phyloP scores from a whole-genome alignment of 108 stramenopile genomes.

The Fragilariopsis cylindrus region DNA sequence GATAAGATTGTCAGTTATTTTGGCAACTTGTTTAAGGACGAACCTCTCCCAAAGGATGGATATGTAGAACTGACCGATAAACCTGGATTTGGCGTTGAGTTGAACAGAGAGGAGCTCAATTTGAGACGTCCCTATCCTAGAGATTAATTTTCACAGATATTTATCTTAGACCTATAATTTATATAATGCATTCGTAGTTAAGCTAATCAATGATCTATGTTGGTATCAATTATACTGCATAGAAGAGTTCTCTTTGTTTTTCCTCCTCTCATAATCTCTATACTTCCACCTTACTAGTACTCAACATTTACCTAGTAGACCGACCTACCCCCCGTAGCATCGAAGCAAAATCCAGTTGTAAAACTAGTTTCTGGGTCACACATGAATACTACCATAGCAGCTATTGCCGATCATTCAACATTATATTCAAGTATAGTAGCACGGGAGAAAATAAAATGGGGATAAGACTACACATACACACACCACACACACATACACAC shows the following conservation, averaged over 20 bases:
- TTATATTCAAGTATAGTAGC: not conserved
- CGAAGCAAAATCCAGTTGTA: conserved; percentile 65
- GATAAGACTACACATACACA: not conserved
- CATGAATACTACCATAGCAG: conserved; percentile 51
- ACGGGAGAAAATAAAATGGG: not conserved
- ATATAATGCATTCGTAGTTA: no score
- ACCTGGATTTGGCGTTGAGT: conserved; percentile 70
- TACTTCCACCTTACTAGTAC: no score
- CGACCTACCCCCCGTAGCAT: conserved; percentile 60
- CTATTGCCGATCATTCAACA: conserved; percentile 24
- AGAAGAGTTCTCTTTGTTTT: no score
- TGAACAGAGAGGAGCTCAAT: conserved; percentile 40
- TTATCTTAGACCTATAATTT: no score
- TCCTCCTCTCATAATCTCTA: no score
- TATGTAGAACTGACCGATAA: conserved; percentile 53
- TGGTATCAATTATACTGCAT: no score
- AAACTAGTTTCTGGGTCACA: conserved; percentile 54
- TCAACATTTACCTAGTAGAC: conserved; percentile 31
- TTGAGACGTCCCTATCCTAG: conserved; percentile 26
- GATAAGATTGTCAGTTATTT: conserved; percentile 62
- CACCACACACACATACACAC: not conserved
- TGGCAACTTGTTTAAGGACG: conserved; percentile 59
- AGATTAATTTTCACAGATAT: conserved; percentile 1
- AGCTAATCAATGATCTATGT: no score
- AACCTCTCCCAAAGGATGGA: conserved; percentile 65